Evolutionary conservation across 2,329 filamentous ascomycete species (phyloP), one percentile per base, ranked within the genome.

Genomic region (Lachnellula cervina): DNA sequence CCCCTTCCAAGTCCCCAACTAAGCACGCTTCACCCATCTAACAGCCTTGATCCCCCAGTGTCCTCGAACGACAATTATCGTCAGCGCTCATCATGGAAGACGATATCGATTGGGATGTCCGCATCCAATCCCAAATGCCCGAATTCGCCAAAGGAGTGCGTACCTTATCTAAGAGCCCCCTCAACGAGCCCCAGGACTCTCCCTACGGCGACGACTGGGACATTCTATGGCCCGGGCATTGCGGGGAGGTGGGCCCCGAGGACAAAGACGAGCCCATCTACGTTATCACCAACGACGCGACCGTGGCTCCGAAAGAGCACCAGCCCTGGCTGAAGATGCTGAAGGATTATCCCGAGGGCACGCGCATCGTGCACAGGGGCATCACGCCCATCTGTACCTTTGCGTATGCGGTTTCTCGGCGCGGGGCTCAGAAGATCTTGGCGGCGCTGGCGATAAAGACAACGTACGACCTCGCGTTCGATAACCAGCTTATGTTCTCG

Each of bases 401-500:
- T 55, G 64, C 69, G 2, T 73, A 73, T 46, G 71, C 66, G 1
- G 58, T 73, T 14, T 69, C 69, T 0, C 62, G 60, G 13, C 56
- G 57, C 9, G 61, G 62, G 19, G 61, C 62, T 5, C 79, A 82
- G 64, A 85, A 85, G 69, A 81, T 86, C 25, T 77, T 82, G 57
- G 84, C 81, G 71, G 81, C 84, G 60, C 74, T 84, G 9, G 82
- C 80, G 51, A 44, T 59, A 16, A 66, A 69, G 52, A 63, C 63
- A 11, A 40, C 32, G 5, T 57, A 66, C 0, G 57, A 56, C 1
- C 64, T 66, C 0, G 57, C 67, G 0, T 66, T 69, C 38, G 69
- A 72, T 46, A 71, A 49, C 32, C 21, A 28, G 19, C 11, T 49
- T 1, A 28, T 28, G 8, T 35, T 49, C 2, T 19, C 34, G 13